A percentile compares a stretch with the other conserved stretches of the same genome.
Evolutionary conservation across 1,139 yeast species (phyloP).

Genomic region (Kurtzmaniella quercitrusa): DNA sequence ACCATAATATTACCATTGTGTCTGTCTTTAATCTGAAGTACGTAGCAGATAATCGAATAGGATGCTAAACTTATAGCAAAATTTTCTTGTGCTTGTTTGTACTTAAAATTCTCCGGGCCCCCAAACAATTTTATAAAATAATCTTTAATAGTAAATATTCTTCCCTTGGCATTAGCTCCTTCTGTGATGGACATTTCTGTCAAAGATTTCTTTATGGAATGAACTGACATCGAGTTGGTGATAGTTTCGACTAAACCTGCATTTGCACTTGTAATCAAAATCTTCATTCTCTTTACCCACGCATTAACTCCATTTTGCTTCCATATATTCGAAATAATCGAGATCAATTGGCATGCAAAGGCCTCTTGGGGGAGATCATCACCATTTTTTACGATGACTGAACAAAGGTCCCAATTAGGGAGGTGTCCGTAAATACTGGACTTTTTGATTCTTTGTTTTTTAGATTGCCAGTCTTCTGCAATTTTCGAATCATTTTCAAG

Average conservation of each 20-base stretch:
- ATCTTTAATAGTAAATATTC: constrained; percentile 67
- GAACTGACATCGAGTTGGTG: constrained; percentile 88
- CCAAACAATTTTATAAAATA: constrained; percentile 80
- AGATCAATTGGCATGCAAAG: constrained; percentile 90
- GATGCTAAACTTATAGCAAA: constrained; percentile 85
- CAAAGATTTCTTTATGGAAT: constrained; percentile 87
- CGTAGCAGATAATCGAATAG: constrained; percentile 82
- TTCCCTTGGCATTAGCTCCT: constrained; percentile 66
- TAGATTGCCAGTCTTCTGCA: constrained; percentile 90
- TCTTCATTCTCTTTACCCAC: constrained; percentile 94
- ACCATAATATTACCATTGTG: constrained; percentile 96
- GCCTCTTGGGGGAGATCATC: constrained; percentile 96
- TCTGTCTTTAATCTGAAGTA: constrained; percentile 88
- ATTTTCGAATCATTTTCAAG: constrained; percentile 86
- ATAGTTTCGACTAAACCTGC: constrained; percentile 95
- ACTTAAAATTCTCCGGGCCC: constrained; percentile 43
- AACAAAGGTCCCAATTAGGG: constrained; percentile 90
- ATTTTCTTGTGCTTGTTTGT: constrained; percentile 71
- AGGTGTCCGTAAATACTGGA: constrained; percentile 80
- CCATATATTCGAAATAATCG: constrained; percentile 86
- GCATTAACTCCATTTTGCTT: constrained; percentile 57
- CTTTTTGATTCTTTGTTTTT: constrained; percentile 72
- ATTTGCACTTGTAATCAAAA: constrained; percentile 82
- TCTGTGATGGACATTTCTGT: constrained; percentile 67
- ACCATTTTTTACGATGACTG: constrained; percentile 95